phyloP scores from a whole-genome alignment of 129 eudicot species.

The Mikania micrantha region DNA sequence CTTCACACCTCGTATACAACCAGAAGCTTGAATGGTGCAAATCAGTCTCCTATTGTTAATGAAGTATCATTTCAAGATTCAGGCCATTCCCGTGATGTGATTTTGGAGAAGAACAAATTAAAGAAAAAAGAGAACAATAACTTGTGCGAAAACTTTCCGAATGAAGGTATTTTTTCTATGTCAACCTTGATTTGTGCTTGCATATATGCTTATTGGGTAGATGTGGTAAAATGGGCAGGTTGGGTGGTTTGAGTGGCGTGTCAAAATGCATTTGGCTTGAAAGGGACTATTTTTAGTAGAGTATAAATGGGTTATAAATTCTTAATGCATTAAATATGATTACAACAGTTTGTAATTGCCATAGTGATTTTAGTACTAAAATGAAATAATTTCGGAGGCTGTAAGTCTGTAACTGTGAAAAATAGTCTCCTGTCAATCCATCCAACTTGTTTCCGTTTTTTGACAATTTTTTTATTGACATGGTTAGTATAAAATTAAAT shows the following conservation, averaged over 20 bases:
- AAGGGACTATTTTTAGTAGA: neutral
- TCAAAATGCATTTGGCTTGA: neutral
- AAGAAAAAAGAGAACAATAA: conserved; percentile 31
- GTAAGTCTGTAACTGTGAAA: too few relatives aligned
- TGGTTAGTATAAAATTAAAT: too few relatives aligned
- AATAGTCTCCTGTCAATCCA: too few relatives aligned
- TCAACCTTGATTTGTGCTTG: neutral
- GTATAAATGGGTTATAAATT: neutral
- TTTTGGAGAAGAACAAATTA: conserved; percentile 33
- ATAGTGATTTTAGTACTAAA: too few relatives aligned
- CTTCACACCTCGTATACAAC: conserved; percentile 35
- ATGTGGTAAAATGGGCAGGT: neutral
- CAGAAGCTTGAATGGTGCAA: conserved; percentile 32
- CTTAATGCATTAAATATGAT: neutral
- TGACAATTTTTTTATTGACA: too few relatives aligned
- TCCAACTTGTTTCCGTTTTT: too few relatives aligned
- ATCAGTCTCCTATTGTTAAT: conserved; percentile 39
- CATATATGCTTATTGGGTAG: neutral
- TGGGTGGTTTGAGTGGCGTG: neutral
- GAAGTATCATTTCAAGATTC: conserved; percentile 42
- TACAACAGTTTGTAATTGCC: too few relatives aligned
- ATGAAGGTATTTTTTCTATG: conserved; percentile 45
- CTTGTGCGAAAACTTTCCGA: conserved; percentile 22
- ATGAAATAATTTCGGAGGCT: too few relatives aligned
- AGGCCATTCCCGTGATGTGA: conserved; percentile 30